Evolutionary conservation across 306 rosid species (phyloP).

Genomic region (Inga leiocalycina): DNA sequence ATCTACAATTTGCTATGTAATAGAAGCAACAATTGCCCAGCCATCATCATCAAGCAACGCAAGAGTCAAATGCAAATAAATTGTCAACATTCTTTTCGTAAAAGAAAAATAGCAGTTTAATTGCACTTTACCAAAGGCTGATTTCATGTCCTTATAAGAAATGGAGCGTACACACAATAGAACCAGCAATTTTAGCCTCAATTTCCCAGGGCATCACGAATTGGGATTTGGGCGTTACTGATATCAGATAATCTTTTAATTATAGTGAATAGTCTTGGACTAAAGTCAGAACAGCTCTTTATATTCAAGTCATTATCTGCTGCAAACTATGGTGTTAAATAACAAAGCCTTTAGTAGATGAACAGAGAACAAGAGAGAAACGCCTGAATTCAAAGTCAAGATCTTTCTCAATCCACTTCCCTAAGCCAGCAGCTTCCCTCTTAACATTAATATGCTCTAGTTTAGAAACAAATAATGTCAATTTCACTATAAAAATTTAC

Average conservation of each 20-base stretch:
- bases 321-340: conserved; percentile 11
- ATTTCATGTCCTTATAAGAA: conserved; percentile 8
- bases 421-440: not conserved
- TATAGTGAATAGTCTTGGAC: not conserved
- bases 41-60: not conserved
- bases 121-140: not conserved
- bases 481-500: not conserved
- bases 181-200: not conserved
- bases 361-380: not conserved
- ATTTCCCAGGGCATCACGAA: conserved; percentile 15
- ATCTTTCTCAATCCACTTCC: conserved; percentile 14
- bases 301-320: conserved; percentile 5
- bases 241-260: conserved; percentile 11
- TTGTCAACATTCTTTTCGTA: not conserved
- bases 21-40: not conserved
- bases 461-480: conserved; percentile 20
- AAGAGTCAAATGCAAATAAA: conserved; percentile 18
- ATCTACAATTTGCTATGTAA: conserved; percentile 12
- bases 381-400: not conserved
- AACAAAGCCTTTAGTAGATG: not conserved
- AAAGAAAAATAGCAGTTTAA: not conserved
- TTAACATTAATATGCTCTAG: conserved; percentile 22
- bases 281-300: not conserved
- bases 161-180: not conserved
- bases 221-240: conserved; percentile 1